Evolutionary conservation across 192 early-diverging fungal species (phyloP), one percentile per base, ranked within the genome.

Genomic region (Entrophospora sp.): DNA sequence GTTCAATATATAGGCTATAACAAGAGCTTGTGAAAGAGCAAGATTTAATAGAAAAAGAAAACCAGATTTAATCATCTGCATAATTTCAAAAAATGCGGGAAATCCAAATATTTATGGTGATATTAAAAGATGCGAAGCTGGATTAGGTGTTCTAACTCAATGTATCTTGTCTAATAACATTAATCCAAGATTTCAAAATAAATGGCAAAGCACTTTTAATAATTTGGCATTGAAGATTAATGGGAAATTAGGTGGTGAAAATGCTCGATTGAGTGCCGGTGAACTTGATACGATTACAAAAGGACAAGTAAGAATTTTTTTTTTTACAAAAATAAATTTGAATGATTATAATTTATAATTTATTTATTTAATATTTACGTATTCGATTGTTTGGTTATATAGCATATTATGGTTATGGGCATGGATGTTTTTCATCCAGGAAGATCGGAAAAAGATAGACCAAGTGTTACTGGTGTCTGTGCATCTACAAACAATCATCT

Each of bases 191-290:
- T 12, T 12, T 38, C 8, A 12, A 38, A 27, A 5, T 22, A 51
- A 51, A 38, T 46, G 45, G 45, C 28, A 83, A 18, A 4, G 5
- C 4, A 46, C 24, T 46, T 46, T n/a, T 46, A 5, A n/a, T 22
- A 98, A 96, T 63, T 87, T 96, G 13, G 89, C 85, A 43, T 73
- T 96, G 35, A 98, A 98, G 79, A 84, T 96, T 57, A 98, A 98
- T 73, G 82, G 87, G 37, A 95, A 98, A 79, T 77, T 98, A 5
- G 91, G 93, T 49, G 94, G 93, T 36, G 83, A 81, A 71, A 95
- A 95, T 78, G 78, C 83, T 13, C 92, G 93, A 65, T 86, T 90
- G 18, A 77, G 74, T 27, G 85, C 91, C 27, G 89, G 30, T 2
- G 36, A 52, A 18, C 32, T 18, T 5, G 24, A 22, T 22, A n/a